These are phyloP conservation scores for Salvia rosmarinus DNA, from an alignment of 257 asterid genomes.

Conservation along the genomic window DNA sequence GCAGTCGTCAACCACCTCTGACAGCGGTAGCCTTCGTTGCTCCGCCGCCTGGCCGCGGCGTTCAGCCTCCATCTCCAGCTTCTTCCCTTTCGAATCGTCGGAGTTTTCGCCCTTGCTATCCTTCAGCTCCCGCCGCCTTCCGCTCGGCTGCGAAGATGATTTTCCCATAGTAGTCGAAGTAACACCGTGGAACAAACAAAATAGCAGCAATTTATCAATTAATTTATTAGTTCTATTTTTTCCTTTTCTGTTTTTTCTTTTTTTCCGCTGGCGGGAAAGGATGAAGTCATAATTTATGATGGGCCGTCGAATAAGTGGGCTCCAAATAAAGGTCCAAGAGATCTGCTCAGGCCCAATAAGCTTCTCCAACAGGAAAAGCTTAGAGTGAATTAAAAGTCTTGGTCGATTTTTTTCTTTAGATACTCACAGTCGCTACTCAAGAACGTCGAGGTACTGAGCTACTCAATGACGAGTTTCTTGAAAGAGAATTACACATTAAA, in stretches of 20 bases:
- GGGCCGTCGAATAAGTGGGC: background rate
- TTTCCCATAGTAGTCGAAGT: slow-evolving; percentile 33
- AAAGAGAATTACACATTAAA: too few species aligned
- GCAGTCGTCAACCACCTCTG: slow-evolving; percentile 71
- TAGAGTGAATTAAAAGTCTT: background rate
- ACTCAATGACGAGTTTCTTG: too few species aligned
- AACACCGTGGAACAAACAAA: background rate
- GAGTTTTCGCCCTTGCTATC: slow-evolving; percentile 13
- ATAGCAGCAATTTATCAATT: background rate
- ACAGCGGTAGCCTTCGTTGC: slow-evolving; percentile 46
- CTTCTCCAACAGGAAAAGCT: background rate
- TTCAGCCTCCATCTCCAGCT: slow-evolving; percentile 38
- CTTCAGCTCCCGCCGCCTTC: slow-evolving; percentile 37
- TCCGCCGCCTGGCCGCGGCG: slow-evolving; percentile 33
- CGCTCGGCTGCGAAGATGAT: slow-evolving; percentile 32
- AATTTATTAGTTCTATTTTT: background rate
- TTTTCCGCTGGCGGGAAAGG: background rate
- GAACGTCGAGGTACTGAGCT: too few species aligned
- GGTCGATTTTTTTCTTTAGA: too few species aligned
- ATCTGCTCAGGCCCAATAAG: background rate
- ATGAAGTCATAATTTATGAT: background rate
- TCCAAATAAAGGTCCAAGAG: background rate
- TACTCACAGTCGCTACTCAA: too few species aligned
- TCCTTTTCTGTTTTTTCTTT: background rate
- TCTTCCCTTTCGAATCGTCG: slow-evolving; percentile 25